phyloP scores from a whole-genome alignment of 148 eudicot genomes.

The Simmondsia chinensis region DNA sequence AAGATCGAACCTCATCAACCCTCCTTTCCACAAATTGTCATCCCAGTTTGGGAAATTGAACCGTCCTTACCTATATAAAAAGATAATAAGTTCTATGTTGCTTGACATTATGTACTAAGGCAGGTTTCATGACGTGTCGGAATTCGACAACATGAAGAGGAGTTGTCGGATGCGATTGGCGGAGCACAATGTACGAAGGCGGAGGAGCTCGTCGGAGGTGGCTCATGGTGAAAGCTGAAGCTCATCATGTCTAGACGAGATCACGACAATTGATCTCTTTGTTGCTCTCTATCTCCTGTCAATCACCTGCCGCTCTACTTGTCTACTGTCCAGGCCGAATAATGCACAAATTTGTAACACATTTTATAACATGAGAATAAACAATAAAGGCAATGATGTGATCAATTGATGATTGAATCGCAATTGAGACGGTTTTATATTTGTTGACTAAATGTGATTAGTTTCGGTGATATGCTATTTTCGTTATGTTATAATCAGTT shows the following conservation, averaged over 20 bases:
- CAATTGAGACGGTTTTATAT: too few species aligned
- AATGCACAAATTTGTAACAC: background rate
- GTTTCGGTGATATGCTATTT: too few species aligned
- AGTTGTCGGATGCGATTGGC: constrained; percentile 73
- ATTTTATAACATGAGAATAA: background rate
- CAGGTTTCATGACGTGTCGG: constrained; percentile 60
- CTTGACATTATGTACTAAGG: too few species aligned
- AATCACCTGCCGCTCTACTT: constrained; percentile 8
- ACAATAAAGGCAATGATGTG: too few species aligned
- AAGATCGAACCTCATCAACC: too few species aligned
- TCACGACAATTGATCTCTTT: background rate
- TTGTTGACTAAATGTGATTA: too few species aligned
- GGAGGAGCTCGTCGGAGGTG: constrained; percentile 48
- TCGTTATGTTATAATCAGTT: too few species aligned
- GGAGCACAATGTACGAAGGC: constrained; percentile 72
- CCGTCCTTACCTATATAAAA: too few species aligned
- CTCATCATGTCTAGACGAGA: background rate
- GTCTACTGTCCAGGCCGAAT: background rate
- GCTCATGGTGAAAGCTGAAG: constrained; percentile 24
- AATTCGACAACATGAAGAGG: constrained; percentile 68
- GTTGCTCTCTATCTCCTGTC: constrained; percentile 89
- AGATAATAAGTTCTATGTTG: too few species aligned
- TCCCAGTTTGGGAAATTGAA: too few species aligned
- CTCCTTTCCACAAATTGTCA: too few species aligned
- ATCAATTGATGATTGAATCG: too few species aligned